Evolutionary conservation across 2,329 filamentous ascomycete species (phyloP), one percentile per base, ranked within the genome.

Genomic region (Colletotrichum caudatum): DNA sequence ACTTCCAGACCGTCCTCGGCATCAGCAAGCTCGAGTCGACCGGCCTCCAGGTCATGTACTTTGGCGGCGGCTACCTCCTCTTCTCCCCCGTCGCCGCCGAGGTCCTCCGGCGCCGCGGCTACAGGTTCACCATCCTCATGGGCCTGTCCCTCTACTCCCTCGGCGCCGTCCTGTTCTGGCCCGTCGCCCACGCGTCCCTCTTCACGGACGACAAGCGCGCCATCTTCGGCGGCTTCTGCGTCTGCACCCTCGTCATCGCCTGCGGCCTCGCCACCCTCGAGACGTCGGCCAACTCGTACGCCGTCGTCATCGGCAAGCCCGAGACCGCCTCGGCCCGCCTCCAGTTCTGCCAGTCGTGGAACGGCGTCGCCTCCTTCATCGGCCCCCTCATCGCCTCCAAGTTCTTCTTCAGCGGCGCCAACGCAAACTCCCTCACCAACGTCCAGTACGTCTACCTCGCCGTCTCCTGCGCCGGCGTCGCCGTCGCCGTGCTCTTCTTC

Each of bases 361-460:
- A 89, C 72, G 86, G 84, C 6, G 82, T 88, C 51, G 87, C 86
- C 11, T 87, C 85, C 2, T 85, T 87, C 59, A 74, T 94, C 54
- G 92, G 91, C 0, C 92, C 93, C 1, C 88, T 94, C 0, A 84
- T 94, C 9, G 93, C 91, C 60, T 92, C 90, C 4, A 91, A 91
- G 72, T 91, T 92, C 68, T 92, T 94, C 81, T 94, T 94, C 82
- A 54, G 59, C 44, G 84, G 81, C 35, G 80, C 84, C n/a, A 82
- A 88, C 64, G 83, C 87, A 12, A 80, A 81, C 3, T 88, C 89
- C 0, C 83, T 93, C 3, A 85, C 85, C 74, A 90, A 90, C 69
- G 92, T 94, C 3, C 92, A 94, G 80, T 94, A 90, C 89, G 91
- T 93, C 1, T 94, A 94, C 75, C 86, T 93, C 5, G 89, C 90